These are phyloP conservation scores for Blastobotrys raffinosifermentans DNA, from an alignment of 1,139 yeast species.

Conservation along the genomic window DNA sequence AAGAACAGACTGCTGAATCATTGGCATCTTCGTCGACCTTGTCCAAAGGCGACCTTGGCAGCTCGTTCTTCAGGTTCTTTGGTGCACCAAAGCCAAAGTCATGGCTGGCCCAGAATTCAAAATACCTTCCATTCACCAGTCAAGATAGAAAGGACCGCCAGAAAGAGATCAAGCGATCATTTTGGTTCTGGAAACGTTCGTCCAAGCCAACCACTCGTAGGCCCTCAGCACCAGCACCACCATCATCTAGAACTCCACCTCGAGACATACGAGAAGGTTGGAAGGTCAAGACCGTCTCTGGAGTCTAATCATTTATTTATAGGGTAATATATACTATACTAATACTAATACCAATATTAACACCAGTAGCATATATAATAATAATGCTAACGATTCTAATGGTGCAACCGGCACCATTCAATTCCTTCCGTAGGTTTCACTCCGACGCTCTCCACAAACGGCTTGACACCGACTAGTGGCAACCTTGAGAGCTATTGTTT, in stretches of 20 bases:
- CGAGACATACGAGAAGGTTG: slow-evolving; percentile 12
- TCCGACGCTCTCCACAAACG: no score
- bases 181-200: no score
- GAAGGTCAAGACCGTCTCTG: slow-evolving; percentile 9
- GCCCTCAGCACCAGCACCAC: no score
- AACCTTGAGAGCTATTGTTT: no score
- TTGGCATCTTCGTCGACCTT: not conserved
- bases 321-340: not conserved
- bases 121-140: slow-evolving; percentile 9
- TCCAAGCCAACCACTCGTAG: no score
- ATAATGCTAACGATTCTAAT: slow-evolving; percentile 3
- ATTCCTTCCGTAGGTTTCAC: no score
- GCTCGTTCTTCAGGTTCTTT: slow-evolving; percentile 9
- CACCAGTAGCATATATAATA: not conserved
- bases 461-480: no score
- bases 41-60: not conserved
- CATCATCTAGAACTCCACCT: slow-evolving; percentile 8
- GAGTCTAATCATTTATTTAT: not conserved
- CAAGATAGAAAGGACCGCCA: not conserved
- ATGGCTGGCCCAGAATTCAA: slow-evolving; percentile 10
- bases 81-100: slow-evolving; percentile 10
- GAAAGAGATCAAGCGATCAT: not conserved
- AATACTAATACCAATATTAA: not conserved
- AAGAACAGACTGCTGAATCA: not conserved
- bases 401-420: no score